These are phyloP conservation scores for Alternaria sp. DNA, from an alignment of 2,329 filamentous ascomycete genomes.

Conservation along the genomic window DNA sequence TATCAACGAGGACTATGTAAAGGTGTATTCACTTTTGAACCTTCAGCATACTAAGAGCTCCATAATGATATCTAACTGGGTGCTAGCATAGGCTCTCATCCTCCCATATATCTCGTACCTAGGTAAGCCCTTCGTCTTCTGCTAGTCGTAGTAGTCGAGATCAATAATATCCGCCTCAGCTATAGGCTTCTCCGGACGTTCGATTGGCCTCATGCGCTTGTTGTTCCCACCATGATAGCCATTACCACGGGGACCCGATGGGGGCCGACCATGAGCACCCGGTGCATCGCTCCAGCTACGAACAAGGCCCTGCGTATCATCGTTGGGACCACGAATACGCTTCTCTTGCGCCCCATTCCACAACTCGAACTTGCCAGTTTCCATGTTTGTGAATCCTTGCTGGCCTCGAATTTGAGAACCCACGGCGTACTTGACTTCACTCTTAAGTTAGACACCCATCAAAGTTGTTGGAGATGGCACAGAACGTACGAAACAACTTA, in stretches of 20 bases:
- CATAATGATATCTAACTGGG: neutral
- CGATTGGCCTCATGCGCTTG: neutral
- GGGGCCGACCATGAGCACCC: neutral
- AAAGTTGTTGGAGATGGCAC: neutral
- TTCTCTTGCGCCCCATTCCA: neutral
- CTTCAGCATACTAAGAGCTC: neutral
- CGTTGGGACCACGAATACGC: constrained; percentile 13
- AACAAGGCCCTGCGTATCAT: constrained; percentile 24
- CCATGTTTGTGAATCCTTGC: constrained; percentile 22
- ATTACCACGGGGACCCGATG: neutral
- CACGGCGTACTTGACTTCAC: constrained; percentile 28
- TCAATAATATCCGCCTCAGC: neutral
- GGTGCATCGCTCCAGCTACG: constrained; percentile 11
- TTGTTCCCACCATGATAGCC: neutral
- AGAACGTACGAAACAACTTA: constrained; percentile 31
- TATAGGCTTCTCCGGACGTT: neutral
- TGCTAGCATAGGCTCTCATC: neutral
- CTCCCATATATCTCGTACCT: neutral
- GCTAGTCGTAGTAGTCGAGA: constrained; percentile 1
- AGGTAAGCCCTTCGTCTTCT: neutral
- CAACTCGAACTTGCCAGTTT: constrained; percentile 21
- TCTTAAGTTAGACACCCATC: constrained; percentile 1
- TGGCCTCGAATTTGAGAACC: constrained; percentile 32
- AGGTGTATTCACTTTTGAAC: neutral
- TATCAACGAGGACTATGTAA: neutral